Percentiles rank a stretch among this genome's conserved stretches.
Evolutionary conservation across 768 basidiomycete species (phyloP).

Genomic region (Nidularia sp.): DNA sequence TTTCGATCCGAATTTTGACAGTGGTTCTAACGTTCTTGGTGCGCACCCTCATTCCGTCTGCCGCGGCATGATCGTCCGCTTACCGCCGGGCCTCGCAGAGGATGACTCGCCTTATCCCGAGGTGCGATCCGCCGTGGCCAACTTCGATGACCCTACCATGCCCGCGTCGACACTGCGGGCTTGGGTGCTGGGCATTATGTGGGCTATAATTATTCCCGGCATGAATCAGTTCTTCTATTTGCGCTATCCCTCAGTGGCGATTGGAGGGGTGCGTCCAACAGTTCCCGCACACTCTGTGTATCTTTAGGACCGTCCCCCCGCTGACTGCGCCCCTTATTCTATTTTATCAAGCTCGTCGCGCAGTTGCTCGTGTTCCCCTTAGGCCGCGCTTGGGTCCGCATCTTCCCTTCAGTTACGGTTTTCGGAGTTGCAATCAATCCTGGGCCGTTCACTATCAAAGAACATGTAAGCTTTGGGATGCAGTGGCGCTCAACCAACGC

Average conservation of each 20-base stretch:
- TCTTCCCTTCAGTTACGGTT: slow-evolving; percentile 47
- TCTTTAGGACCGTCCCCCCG: slow-evolving; percentile 5
- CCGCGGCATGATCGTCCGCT: neutral
- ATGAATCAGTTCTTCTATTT: slow-evolving; percentile 80
- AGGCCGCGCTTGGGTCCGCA: slow-evolving; percentile 62
- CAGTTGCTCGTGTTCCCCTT: slow-evolving; percentile 69
- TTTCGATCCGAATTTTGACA: slow-evolving; percentile 34
- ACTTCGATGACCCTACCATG: slow-evolving; percentile 66
- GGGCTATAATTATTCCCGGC: slow-evolving; percentile 61
- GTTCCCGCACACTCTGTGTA: neutral
- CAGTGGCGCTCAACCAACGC: too few relatives aligned
- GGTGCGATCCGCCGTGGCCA: slow-evolving; percentile 72
- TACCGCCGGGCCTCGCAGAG: slow-evolving; percentile 15
- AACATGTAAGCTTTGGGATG: slow-evolving; percentile 28
- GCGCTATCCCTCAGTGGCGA: slow-evolving; percentile 60
- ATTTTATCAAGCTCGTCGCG: slow-evolving; percentile 47
- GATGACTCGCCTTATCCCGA: slow-evolving; percentile 87
- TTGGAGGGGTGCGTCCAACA: slow-evolving; percentile 39
- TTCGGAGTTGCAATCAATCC: slow-evolving; percentile 67
- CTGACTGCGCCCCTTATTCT: slow-evolving; percentile 11
- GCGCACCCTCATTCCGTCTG: slow-evolving; percentile 1
- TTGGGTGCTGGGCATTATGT: slow-evolving; percentile 54
- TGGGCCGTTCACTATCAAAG: slow-evolving; percentile 76
- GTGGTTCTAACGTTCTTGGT: slow-evolving; percentile 21
- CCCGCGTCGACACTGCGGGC: slow-evolving; percentile 56